Evolutionary conservation across 345 rosid genomes (phyloP).

Genomic region (Eucalyptus curtisii): DNA sequence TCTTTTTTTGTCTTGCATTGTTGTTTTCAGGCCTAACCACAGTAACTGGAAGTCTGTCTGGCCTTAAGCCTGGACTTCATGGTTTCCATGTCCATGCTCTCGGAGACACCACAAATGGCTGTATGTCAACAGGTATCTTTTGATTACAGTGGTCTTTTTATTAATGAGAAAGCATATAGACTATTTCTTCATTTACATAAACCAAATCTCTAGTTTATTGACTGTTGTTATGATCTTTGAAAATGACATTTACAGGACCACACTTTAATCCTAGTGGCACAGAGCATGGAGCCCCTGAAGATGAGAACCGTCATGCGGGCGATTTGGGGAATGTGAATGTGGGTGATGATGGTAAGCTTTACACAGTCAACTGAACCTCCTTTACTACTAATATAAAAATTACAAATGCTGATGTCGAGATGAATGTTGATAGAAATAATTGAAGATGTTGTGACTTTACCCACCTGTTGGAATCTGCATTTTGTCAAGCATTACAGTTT

Average conservation of each 20-base stretch:
- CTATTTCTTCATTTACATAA: neutral
- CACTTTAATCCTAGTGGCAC: slow-evolving; percentile 80
- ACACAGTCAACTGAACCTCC: too few relatives aligned
- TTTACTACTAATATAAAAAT: neutral
- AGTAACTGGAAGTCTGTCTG: slow-evolving; percentile 64
- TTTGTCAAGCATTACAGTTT: neutral
- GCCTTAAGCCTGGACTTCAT: slow-evolving; percentile 88
- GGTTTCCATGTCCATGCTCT: slow-evolving; percentile 97
- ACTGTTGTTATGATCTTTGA: neutral
- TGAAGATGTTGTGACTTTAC: neutral
- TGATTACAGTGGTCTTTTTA: neutral
- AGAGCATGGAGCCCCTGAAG: slow-evolving; percentile 91
- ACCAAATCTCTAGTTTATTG: neutral
- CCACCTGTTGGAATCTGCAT: neutral
- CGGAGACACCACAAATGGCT: slow-evolving; percentile 96
- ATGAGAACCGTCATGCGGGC: slow-evolving; percentile 87
- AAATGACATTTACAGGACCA: slow-evolving; percentile 37
- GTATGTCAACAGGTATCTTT: slow-evolving; percentile 92
- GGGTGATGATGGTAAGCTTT: slow-evolving; percentile 69
- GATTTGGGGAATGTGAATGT: slow-evolving; percentile 78
- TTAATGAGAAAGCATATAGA: neutral
- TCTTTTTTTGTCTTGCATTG: neutral
- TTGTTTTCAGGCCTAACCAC: slow-evolving; percentile 52
- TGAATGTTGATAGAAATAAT: neutral
- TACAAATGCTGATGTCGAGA: neutral